Evolutionary conservation across 1,139 yeast genomes (phyloP), one percentile per base, ranked within the genome.

Genomic region (Pichia sp.): DNA sequence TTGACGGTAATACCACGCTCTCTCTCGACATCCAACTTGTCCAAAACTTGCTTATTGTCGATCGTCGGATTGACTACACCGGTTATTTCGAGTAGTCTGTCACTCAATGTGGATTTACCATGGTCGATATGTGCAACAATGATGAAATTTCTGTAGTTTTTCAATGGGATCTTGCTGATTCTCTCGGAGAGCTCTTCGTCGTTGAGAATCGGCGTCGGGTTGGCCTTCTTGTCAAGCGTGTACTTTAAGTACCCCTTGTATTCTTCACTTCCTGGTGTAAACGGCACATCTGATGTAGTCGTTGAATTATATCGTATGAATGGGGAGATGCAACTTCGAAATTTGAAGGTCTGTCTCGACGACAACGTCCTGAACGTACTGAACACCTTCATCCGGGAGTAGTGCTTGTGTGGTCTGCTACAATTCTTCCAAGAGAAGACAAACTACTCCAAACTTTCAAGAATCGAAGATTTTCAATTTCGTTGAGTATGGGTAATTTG

Each of bases 121-220:
- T 93, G 99, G 65, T 93, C 99, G 34, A 93, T 94, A 70, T 93
- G 99, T 2, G 99, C 98, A 33, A 90, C 97, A 49, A 93, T 91
- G 52, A 96, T 87, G 67, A 93, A 91, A 66, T 90, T 91, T 52
- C 99, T 68, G 64, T 85, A 91, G 57, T 89, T 80, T 49, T 83
- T 85, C 28, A 86, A 75, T 6, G 98, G 98, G 38, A 91, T 89
- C 38, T 72, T 72, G 31, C 77, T 71, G 51, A 90, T 81, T 52
- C 94, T 69, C 37, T 81, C 83, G 14, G 58, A 53, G 20, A 66
- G 45, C 41, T 56, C 59, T 31, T 53, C 48, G 20, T 50, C 45
- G n/a, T 44, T 36, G 4, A 50, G n/a, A 5, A 52, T 33, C 21
- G 54, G 58, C 8, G 61, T 53, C 12, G 68, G 67, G 40, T 64